Percentiles rank a stretch among this genome's conserved stretches.
phyloP scores from a whole-genome alignment of 805 yeast genomes.

The Brettanomyces custersianus region DNA sequence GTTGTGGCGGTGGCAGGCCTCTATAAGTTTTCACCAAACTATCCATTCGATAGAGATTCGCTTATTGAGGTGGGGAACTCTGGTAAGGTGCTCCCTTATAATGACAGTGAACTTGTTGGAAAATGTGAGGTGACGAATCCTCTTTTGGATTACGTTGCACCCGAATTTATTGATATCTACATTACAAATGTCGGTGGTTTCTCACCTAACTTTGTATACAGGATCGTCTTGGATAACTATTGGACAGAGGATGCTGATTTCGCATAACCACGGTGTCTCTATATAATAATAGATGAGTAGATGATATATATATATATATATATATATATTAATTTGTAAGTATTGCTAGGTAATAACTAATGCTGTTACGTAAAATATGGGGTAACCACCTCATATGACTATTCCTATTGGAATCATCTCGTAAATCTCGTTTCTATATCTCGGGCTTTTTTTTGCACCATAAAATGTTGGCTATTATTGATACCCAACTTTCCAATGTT shows the following conservation, averaged over 20 bases:
- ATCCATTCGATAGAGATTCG: slow-evolving; percentile 80
- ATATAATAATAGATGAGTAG: too few relatives aligned
- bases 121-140: slow-evolving; percentile 82
- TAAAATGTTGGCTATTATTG: too few relatives aligned
- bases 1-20: slow-evolving; percentile 93
- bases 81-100: slow-evolving; percentile 76
- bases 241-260: slow-evolving; percentile 71
- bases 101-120: slow-evolving; percentile 59
- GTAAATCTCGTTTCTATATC: too few relatives aligned
- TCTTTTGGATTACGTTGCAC: slow-evolving; percentile 81
- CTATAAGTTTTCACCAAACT: slow-evolving; percentile 85
- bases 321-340: too few relatives aligned
- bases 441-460: too few relatives aligned
- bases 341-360: too few relatives aligned
- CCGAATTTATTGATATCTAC: slow-evolving; percentile 89
- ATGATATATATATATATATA: too few relatives aligned
- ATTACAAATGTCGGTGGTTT: slow-evolving; percentile 95
- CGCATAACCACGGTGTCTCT: slow-evolving; percentile 27
- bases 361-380: too few relatives aligned
- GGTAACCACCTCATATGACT: too few relatives aligned
- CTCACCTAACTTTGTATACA: slow-evolving; percentile 91
- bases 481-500: too few relatives aligned
- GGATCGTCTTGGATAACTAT: slow-evolving; percentile 92
- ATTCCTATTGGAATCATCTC: too few relatives aligned
- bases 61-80: slow-evolving; percentile 88